These are phyloP conservation scores for Nicotiana attenuata DNA, from an alignment of 257 asterid genomes.

Conservation along the genomic window DNA sequence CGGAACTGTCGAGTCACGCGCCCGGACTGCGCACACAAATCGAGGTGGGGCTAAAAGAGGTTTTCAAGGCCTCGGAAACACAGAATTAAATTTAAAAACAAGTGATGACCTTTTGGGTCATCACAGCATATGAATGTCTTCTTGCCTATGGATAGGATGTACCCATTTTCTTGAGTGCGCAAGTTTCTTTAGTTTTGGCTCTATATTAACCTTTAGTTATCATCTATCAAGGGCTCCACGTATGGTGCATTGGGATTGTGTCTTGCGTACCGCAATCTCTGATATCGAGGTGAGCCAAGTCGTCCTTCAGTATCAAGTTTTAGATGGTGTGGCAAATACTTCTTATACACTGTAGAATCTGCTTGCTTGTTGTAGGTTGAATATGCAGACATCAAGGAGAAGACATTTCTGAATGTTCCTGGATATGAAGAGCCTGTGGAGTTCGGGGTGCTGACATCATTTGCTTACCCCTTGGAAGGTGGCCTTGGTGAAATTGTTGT, in stretches of 20 bases:
- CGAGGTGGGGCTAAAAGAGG: too few relatives aligned
- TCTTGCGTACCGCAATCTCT: slow-evolving; percentile 82
- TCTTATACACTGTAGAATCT: background rate
- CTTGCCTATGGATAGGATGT: too few relatives aligned
- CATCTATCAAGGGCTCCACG: slow-evolving; percentile 58
- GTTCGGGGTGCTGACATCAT: slow-evolving; percentile 86
- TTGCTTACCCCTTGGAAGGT: slow-evolving; percentile 89
- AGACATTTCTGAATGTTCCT: slow-evolving; percentile 55
- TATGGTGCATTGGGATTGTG: slow-evolving; percentile 91
- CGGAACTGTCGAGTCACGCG: too few relatives aligned
- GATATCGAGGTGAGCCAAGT: slow-evolving; percentile 66
- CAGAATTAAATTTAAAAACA: too few relatives aligned
- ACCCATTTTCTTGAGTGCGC: background rate
- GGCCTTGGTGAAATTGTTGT: slow-evolving; percentile 78
- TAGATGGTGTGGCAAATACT: background rate
- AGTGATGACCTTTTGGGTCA: too few relatives aligned
- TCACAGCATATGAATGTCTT: too few relatives aligned
- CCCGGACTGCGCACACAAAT: too few relatives aligned
- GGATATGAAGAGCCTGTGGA: slow-evolving; percentile 65
- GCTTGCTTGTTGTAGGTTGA: slow-evolving; percentile 56
- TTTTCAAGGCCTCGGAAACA: too few relatives aligned
- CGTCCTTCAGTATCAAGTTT: background rate
- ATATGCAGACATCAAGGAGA: slow-evolving; percentile 64
- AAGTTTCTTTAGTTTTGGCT: background rate
- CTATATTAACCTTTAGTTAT: background rate